phyloP scores from a whole-genome alignment of 139 green algal genomes.

The Micractinium conductrix region DNA sequence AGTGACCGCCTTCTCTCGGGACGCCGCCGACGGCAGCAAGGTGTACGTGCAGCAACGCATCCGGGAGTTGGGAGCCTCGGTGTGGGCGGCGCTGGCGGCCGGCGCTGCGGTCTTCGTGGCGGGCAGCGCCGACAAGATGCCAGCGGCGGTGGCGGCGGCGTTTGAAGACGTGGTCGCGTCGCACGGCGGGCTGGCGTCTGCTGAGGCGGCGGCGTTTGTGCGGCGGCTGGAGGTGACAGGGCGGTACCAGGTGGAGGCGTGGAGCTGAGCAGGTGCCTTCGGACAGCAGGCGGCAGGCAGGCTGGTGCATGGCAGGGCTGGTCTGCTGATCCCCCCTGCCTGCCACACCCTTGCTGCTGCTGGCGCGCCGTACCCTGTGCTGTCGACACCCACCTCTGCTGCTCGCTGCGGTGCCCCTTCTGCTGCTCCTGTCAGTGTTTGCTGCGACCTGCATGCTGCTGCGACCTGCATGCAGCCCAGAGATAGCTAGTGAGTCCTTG shows the following conservation, averaged over 20 bases:
- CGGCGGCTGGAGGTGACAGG: slow-evolving; percentile 65
- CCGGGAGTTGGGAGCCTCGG: slow-evolving; percentile 50
- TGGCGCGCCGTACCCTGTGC: too few species aligned
- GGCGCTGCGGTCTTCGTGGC: slow-evolving; percentile 77
- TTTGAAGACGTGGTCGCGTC: slow-evolving; percentile 68
- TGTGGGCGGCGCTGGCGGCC: slow-evolving; percentile 74
- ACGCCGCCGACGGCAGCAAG: slow-evolving; percentile 54
- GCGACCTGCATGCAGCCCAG: too few species aligned
- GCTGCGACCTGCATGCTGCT: background rate
- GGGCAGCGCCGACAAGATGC: slow-evolving; percentile 84
- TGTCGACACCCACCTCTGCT: too few species aligned
- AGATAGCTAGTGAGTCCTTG: background rate
- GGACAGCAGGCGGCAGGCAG: too few species aligned
- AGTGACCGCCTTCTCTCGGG: slow-evolving; percentile 78
- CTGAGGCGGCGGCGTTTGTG: slow-evolving; percentile 65
- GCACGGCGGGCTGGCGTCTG: slow-evolving; percentile 59
- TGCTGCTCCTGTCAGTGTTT: too few species aligned
- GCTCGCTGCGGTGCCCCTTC: too few species aligned
- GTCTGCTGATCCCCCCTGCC: too few species aligned
- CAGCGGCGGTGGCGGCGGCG: slow-evolving; percentile 68
- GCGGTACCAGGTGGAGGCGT: slow-evolving; percentile 90
- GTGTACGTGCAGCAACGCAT: slow-evolving; percentile 89
- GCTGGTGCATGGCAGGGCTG: too few species aligned
- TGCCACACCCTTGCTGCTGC: background rate
- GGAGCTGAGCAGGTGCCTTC: slow-evolving; percentile 69